A percentile compares a stretch with the other conserved stretches of the same genome.
phyloP scores from a whole-genome alignment of 768 basidiomycete genomes.

The Sutorius australiensis region DNA sequence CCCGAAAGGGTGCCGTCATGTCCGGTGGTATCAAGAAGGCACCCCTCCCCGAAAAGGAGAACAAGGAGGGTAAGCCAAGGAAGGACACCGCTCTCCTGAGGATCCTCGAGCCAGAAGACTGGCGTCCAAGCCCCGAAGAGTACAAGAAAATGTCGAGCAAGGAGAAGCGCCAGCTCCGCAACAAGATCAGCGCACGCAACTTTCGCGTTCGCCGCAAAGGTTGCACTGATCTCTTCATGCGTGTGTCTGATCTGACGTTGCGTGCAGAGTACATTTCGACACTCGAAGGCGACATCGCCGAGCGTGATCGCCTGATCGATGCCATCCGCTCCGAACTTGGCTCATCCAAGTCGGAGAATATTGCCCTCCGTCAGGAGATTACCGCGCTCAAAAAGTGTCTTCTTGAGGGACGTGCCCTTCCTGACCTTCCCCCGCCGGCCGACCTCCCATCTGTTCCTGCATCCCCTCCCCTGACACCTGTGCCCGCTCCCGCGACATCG shows the following conservation, averaged over 20 bases:
- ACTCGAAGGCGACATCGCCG: conserved; percentile 89
- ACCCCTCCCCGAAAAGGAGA: conserved; percentile 35
- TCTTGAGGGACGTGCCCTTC: conserved; percentile 57
- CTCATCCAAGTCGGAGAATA: conserved; percentile 74
- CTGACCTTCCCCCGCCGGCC: conserved; percentile 44
- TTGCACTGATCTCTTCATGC: conserved; percentile 24
- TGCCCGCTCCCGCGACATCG: conserved; percentile 14
- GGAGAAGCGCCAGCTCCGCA: conserved; percentile 93
- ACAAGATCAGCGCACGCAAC: conserved; percentile 95
- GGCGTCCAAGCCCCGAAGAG: conserved; percentile 86
- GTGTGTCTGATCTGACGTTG: not conserved
- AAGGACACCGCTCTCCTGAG: conserved; percentile 28
- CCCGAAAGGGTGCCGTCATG: conserved; percentile 64
- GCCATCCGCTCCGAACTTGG: conserved; percentile 83
- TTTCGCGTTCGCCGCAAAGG: conserved; percentile 95
- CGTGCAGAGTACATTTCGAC: conserved; percentile 85
- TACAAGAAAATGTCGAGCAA: conserved; percentile 94
- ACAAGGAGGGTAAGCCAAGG: conserved; percentile 17
- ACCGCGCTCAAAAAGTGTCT: conserved; percentile 69
- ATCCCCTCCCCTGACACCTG: conserved; percentile 39
- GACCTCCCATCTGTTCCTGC: conserved; percentile 35
- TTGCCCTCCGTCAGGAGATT: conserved; percentile 77
- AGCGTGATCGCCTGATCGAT: conserved; percentile 86
- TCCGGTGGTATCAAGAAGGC: conserved; percentile 74
- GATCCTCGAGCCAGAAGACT: conserved; percentile 54